phyloP scores from a whole-genome alignment of 345 rosid species.

The Eucalyptus caleyi region DNA sequence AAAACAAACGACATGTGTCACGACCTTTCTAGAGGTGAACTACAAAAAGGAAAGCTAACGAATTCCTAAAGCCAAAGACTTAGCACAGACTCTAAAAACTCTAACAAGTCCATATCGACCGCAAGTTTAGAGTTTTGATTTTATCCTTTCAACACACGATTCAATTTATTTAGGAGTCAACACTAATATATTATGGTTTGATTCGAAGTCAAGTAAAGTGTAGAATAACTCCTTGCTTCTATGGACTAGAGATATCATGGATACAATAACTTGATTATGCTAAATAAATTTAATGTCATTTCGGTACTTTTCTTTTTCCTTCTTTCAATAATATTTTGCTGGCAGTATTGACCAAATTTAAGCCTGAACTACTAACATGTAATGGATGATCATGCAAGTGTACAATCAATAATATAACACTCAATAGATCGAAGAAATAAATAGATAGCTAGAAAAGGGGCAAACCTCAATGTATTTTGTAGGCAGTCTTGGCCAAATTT shows the following conservation, averaged over 20 bases:
- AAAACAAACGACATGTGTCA: not conserved
- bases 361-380: no score
- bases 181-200: no score
- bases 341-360: no score
- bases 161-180: not conserved
- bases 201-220: not conserved
- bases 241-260: not conserved
- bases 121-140: not conserved
- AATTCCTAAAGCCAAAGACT: not conserved
- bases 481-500: not conserved
- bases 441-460: no score
- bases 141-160: no score
- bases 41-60: no score
- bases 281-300: not conserved
- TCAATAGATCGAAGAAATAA: no score
- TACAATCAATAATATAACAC: no score
- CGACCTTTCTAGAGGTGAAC: not conserved
- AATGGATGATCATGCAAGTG: no score
- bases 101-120: not conserved
- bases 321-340: not conserved
- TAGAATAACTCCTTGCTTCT: not conserved
- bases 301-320: no score
- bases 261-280: no score
- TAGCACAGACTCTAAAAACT: not conserved
- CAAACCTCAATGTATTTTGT: no score